phyloP scores from a whole-genome alignment of 1,284 basidiomycete species.

The Sphaerobolus stellatus region DNA sequence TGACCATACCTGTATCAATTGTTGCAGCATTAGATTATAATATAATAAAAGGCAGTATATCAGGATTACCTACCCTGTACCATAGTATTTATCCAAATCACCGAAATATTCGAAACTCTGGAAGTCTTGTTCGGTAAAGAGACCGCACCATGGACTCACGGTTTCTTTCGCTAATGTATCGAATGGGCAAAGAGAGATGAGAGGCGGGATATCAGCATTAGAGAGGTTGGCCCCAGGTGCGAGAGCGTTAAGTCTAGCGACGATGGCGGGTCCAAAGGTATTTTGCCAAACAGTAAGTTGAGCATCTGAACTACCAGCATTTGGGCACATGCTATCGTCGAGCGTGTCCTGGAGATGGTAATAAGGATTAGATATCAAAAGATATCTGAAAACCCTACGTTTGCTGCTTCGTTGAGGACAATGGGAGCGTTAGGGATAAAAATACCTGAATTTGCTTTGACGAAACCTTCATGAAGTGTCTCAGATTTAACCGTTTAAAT shows the following conservation, averaged over 20 bases:
- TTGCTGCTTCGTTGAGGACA: constrained; percentile 53
- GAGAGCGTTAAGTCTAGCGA: constrained; percentile 57
- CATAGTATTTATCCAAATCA: constrained; percentile 79
- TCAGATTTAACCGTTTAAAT: background rate
- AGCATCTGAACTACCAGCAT: constrained; percentile 45
- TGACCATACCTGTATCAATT: constrained; percentile 62
- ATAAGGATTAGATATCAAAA: background rate
- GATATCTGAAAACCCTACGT: constrained; percentile 15
- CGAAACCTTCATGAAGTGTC: constrained; percentile 14
- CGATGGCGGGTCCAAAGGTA: constrained; percentile 56
- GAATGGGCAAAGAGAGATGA: constrained; percentile 79
- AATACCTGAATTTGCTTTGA: constrained; percentile 11
- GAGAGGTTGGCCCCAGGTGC: constrained; percentile 64
- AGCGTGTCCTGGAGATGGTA: constrained; percentile 66
- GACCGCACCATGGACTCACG: constrained; percentile 66
- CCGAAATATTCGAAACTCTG: constrained; percentile 64
- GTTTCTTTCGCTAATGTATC: constrained; percentile 57
- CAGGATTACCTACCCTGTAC: constrained; percentile 53
- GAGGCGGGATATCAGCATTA: constrained; percentile 52
- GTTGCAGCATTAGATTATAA: constrained; percentile 4
- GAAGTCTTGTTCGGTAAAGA: constrained; percentile 64
- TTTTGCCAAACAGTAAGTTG: constrained; percentile 54
- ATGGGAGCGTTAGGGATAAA: constrained; percentile 24
- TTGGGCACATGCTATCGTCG: constrained; percentile 66
- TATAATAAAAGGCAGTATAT: constrained; percentile 1